A percentile compares a stretch with the other conserved stretches of the same genome.
Evolutionary conservation across 202 grass and related monocot genomes (phyloP).

Genomic region (Dendrocalamus latiflorus): DNA sequence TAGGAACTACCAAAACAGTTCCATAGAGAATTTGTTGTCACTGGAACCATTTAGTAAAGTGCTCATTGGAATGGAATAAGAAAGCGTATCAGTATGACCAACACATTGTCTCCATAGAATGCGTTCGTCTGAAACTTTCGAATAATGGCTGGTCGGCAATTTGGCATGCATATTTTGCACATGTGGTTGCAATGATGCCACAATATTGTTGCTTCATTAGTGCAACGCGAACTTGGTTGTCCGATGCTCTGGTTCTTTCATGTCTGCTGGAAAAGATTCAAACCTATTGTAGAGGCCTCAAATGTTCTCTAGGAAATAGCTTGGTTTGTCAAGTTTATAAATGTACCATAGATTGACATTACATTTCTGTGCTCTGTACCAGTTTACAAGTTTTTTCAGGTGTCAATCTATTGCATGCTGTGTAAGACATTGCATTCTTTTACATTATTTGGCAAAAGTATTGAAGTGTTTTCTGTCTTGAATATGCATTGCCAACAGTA

Average conservation of each 20-base stretch:
- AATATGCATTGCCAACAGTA: not conserved
- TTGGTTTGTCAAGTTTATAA: constrained; percentile 10
- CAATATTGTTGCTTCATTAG: constrained; percentile 1
- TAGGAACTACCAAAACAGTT: not conserved
- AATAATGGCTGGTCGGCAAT: not conserved
- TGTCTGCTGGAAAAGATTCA: constrained; percentile 18
- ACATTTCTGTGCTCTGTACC: constrained; percentile 11
- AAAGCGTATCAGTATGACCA: not conserved
- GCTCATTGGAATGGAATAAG: not conserved
- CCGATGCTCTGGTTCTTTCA: constrained; percentile 8
- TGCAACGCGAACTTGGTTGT: constrained; percentile 7
- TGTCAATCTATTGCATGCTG: constrained; percentile 12
- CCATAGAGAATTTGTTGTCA: not conserved
- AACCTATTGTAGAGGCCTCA: not conserved
- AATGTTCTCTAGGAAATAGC: constrained; percentile 15
- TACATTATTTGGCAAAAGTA: constrained; percentile 12
- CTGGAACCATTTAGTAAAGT: not conserved
- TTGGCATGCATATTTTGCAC: constrained; percentile 21
- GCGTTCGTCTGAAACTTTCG: not conserved
- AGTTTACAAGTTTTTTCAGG: constrained; percentile 13
- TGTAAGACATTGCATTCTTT: constrained; percentile 2
- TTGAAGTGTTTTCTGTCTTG: not conserved
- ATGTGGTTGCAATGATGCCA: not conserved
- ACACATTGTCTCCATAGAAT: not conserved
- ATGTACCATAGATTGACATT: not conserved